These are phyloP conservation scores for Handroanthus guayacan DNA, from an alignment of 257 asterid genomes.

Conservation along the genomic window DNA sequence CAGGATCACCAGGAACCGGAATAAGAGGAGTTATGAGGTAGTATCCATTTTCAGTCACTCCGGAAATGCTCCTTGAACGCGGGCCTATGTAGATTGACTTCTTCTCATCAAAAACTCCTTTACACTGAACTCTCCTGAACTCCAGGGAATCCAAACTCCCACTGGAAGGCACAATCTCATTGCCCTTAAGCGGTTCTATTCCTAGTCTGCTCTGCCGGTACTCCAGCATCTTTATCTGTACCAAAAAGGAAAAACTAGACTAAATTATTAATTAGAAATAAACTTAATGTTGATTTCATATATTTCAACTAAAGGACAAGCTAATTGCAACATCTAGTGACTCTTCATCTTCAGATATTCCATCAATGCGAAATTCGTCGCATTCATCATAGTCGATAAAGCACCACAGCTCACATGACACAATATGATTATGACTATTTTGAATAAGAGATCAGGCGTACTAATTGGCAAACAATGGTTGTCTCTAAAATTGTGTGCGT, in stretches of 20 bases:
- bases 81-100: slow-evolving; percentile 86
- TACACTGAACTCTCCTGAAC: slow-evolving; percentile 77
- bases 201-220: slow-evolving; percentile 71
- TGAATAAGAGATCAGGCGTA: not conserved
- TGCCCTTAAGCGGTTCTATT: slow-evolving; percentile 68
- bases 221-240: slow-evolving; percentile 78
- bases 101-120: slow-evolving; percentile 81
- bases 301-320: not conserved
- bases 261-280: not conserved
- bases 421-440: not conserved
- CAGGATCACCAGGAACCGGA: slow-evolving; percentile 64
- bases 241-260: slow-evolving; percentile 22
- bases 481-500: not conserved
- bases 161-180: slow-evolving; percentile 49
- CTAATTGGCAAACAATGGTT: not conserved
- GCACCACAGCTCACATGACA: not conserved
- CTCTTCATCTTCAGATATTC: not conserved
- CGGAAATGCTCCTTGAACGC: slow-evolving; percentile 96
- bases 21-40: slow-evolving; percentile 80
- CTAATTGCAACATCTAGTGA: slow-evolving; percentile 26
- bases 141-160: slow-evolving; percentile 62
- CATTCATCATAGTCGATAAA: slow-evolving; percentile 13
- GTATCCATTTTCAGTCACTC: slow-evolving; percentile 97
- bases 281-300: slow-evolving; percentile 9
- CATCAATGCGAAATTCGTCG: slow-evolving; percentile 8